These are phyloP conservation scores for Penicillium turbatum DNA, from an alignment of 495 filamentous ascomycete species.

Conservation along the genomic window DNA sequence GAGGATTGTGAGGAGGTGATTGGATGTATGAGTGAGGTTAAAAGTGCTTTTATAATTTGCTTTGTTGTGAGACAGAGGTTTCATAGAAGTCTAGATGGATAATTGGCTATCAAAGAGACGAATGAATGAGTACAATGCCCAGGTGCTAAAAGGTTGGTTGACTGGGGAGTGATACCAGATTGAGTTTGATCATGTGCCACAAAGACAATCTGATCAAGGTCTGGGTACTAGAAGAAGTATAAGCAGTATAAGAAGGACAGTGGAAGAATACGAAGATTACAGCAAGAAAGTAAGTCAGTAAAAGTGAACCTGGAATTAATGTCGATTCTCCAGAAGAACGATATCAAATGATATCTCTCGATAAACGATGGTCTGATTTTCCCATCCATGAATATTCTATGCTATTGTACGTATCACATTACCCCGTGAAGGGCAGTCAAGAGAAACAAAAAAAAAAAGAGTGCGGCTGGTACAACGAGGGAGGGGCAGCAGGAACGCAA, in stretches of 20 bases:
- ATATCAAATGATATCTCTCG: slow-evolving; percentile 14
- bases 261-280: neutral
- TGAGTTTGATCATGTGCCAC: neutral
- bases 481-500: slow-evolving; percentile 22
- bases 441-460: slow-evolving; percentile 19
- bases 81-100: no score
- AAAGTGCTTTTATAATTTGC: neutral
- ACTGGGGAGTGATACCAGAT: neutral
- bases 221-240: neutral
- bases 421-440: slow-evolving; percentile 20
- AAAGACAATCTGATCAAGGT: neutral
- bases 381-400: slow-evolving; percentile 33
- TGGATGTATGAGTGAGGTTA: neutral
- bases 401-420: slow-evolving; percentile 37
- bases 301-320: slow-evolving; percentile 6
- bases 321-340: slow-evolving; percentile 13
- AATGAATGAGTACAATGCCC: no score
- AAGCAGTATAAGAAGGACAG: neutral
- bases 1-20: neutral
- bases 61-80: no score
- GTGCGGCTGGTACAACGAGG: slow-evolving; percentile 28
- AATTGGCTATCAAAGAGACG: no score
- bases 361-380: slow-evolving; percentile 27
- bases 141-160: neutral
- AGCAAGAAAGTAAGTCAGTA: neutral